phyloP scores from a whole-genome alignment of 768 basidiomycete genomes.

The Lactarius tabidus region DNA sequence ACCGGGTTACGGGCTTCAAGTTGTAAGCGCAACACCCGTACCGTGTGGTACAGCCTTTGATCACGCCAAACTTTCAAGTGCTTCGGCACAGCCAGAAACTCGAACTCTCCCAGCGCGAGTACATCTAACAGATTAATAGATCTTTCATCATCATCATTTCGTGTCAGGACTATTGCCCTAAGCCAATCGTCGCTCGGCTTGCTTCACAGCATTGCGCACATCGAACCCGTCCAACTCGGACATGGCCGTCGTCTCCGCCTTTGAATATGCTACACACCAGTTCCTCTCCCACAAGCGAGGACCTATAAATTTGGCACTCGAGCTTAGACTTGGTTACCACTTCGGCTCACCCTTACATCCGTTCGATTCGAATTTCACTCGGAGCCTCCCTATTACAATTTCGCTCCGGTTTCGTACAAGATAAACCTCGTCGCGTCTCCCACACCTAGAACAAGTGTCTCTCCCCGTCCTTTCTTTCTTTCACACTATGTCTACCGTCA shows the following conservation, averaged over 20 bases:
- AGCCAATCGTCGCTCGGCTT: neutral
- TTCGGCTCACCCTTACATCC: conserved; percentile 15
- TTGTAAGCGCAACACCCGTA: neutral
- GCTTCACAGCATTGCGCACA: conserved; percentile 3
- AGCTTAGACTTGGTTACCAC: conserved; percentile 3
- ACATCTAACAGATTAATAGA: conserved; percentile 5
- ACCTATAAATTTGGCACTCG: conserved; percentile 12
- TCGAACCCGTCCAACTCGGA: conserved; percentile 11
- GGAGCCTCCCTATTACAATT: conserved; percentile 5
- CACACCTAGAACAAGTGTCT: neutral
- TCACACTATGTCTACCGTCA: conserved; percentile 19
- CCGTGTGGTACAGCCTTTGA: neutral
- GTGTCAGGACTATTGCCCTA: neutral
- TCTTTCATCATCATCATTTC: conserved; percentile 15
- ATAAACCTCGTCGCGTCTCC: neutral
- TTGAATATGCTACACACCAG: conserved; percentile 5
- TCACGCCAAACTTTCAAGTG: neutral
- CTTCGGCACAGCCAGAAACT: conserved; percentile 6
- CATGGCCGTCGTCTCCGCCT: conserved; percentile 15
- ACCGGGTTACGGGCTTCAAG: neutral
- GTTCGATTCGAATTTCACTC: conserved; percentile 8
- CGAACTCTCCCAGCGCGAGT: neutral
- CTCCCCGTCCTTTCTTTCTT: neutral
- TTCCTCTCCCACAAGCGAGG: conserved; percentile 17
- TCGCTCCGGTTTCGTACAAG: conserved; percentile 8